Evolutionary conservation across 2,329 filamentous ascomycete genomes (phyloP).

Genomic region (Trichoderma sp.): DNA sequence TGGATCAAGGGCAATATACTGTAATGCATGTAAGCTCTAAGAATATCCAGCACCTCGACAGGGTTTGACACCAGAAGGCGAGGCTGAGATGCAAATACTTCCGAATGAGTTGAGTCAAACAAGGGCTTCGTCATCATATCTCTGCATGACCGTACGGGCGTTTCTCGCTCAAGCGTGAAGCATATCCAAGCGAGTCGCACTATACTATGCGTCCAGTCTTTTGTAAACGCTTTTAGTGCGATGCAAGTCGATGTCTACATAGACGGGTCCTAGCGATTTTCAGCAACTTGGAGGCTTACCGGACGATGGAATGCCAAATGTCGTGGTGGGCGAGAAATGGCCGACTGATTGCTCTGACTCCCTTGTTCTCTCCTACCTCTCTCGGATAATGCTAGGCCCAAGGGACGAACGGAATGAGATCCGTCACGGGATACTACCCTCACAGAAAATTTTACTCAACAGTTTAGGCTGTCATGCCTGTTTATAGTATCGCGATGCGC

Average conservation of each 20-base stretch:
- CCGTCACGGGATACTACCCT: neutral
- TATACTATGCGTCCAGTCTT: neutral
- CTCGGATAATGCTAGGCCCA: neutral
- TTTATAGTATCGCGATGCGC: neutral
- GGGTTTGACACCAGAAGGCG: neutral
- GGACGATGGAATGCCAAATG: neutral
- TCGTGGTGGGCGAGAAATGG: neutral
- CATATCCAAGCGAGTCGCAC: neutral
- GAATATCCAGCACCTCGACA: neutral
- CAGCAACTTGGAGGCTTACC: neutral
- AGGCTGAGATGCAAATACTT: neutral
- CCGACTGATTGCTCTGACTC: neutral
- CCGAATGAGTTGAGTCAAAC: neutral
- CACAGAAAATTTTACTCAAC: neutral
- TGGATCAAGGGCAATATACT: neutral
- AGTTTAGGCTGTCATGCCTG: neutral
- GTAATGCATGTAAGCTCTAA: constrained; percentile 14
- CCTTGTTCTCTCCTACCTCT: neutral
- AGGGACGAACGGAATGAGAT: neutral
- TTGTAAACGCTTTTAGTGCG: neutral
- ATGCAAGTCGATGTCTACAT: neutral
- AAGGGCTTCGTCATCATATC: neutral
- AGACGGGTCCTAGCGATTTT: neutral
- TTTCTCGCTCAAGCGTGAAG: neutral
- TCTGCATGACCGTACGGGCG: neutral